Percentiles rank a stretch among this genome's conserved stretches.
Conservation (phyloP, 441 rosid genomes). For the Euphorbia schlechtendalii region DNA sequence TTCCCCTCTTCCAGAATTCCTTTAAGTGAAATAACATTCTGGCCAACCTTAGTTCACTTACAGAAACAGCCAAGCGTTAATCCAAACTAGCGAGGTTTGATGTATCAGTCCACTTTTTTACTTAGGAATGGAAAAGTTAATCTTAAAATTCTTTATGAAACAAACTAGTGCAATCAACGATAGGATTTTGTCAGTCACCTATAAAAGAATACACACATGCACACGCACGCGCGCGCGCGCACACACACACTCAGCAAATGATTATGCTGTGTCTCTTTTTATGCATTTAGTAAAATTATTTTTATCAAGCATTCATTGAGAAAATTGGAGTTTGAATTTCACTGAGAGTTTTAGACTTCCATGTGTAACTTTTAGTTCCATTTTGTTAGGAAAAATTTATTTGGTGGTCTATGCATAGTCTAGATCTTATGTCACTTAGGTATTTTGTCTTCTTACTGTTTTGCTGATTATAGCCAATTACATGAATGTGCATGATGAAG, state of each 20-base stretch:
- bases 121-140: no score
- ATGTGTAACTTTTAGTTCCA: neutral
- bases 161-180: neutral
- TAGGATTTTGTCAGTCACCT: no score
- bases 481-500: no score
- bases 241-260: neutral
- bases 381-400: neutral
- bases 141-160: slow-evolving; percentile 2
- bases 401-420: neutral
- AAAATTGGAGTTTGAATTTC: neutral
- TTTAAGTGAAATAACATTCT: no score
- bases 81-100: no score
- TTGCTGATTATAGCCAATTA: neutral
- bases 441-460: slow-evolving; percentile 11
- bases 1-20: no score
- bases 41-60: no score
- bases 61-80: no score
- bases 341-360: neutral
- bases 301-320: neutral
- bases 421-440: no score
- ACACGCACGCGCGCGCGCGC: no score
- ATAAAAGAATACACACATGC: no score
- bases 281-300: neutral
- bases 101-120: no score
- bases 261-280: neutral